phyloP scores from a whole-genome alignment of 169 alveolate genomes.

The Babesia ovis region DNA sequence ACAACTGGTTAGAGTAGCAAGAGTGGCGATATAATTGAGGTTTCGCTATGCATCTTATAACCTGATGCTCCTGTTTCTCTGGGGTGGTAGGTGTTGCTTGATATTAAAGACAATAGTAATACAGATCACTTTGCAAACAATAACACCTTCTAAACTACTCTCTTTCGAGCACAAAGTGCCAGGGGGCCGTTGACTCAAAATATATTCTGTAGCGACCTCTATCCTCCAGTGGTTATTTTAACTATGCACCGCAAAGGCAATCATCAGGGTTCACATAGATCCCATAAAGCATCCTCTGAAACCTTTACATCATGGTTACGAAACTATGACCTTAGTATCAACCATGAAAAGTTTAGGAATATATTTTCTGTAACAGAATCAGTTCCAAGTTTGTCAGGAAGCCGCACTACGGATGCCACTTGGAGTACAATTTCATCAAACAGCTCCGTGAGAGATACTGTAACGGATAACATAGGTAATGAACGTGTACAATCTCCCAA shows the following conservation, averaged over 20 bases:
- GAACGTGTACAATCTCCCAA: neutral
- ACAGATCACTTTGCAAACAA: too few species aligned
- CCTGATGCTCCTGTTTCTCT: neutral
- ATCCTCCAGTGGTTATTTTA: neutral
- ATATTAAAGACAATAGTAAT: too few species aligned
- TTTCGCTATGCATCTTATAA: neutral
- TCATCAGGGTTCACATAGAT: neutral
- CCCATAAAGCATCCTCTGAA: neutral
- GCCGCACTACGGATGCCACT: neutral
- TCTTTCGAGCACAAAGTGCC: too few species aligned
- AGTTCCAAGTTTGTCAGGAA: neutral
- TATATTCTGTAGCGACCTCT: too few species aligned
- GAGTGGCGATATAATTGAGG: too few species aligned
- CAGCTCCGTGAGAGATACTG: neutral
- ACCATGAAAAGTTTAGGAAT: neutral
- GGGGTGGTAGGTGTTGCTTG: too few species aligned
- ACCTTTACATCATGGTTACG: neutral
- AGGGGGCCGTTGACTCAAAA: too few species aligned
- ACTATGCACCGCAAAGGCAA: constrained; percentile 2
- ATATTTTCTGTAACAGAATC: neutral
- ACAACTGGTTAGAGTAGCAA: too few species aligned
- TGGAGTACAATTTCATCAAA: neutral
- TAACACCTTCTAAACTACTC: too few species aligned
- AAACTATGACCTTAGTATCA: neutral
- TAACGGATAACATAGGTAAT: neutral